Percentiles rank a stretch among this genome's conserved stretches.
These are phyloP conservation scores for Stipa capillata DNA, from an alignment of 176 grass and related monocot species.

Conservation along the genomic window DNA sequence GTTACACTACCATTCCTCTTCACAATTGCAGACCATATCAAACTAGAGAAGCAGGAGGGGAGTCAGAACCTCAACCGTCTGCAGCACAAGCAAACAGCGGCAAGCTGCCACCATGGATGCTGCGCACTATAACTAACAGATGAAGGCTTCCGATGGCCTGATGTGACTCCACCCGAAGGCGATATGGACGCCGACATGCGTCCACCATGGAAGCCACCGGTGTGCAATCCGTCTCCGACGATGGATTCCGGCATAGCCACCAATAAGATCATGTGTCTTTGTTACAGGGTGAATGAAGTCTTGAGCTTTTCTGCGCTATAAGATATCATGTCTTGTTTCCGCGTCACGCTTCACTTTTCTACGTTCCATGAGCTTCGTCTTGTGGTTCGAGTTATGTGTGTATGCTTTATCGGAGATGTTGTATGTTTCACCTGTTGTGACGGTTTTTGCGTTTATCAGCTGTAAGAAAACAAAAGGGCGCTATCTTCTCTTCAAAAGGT, in stretches of 20 bases:
- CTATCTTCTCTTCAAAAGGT: neutral
- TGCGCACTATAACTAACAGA: slow-evolving; percentile 8
- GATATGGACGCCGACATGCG: neutral
- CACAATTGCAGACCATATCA: slow-evolving; percentile 21
- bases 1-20: neutral
- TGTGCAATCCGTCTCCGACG: neutral
- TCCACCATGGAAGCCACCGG: neutral
- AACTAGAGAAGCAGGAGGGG: neutral
- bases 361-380: neutral
- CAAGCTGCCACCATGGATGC: slow-evolving; percentile 54
- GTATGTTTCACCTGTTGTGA: neutral
- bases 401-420: neutral
- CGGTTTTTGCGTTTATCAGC: neutral
- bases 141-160: neutral
- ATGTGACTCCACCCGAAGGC: neutral
- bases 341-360: neutral
- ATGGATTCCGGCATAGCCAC: neutral
- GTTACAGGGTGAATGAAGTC: neutral
- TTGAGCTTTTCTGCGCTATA: neutral
- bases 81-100: slow-evolving; percentile 11
- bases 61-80: slow-evolving; percentile 10
- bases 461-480: neutral
- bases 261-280: slow-evolving; percentile 21
- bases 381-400: slow-evolving; percentile 1
- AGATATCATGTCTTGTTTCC: neutral